A percentile compares a stretch with the other conserved stretches of the same genome.
These are phyloP conservation scores for Agrocybe praecox DNA, from an alignment of 768 basidiomycete species.

Conservation along the genomic window DNA sequence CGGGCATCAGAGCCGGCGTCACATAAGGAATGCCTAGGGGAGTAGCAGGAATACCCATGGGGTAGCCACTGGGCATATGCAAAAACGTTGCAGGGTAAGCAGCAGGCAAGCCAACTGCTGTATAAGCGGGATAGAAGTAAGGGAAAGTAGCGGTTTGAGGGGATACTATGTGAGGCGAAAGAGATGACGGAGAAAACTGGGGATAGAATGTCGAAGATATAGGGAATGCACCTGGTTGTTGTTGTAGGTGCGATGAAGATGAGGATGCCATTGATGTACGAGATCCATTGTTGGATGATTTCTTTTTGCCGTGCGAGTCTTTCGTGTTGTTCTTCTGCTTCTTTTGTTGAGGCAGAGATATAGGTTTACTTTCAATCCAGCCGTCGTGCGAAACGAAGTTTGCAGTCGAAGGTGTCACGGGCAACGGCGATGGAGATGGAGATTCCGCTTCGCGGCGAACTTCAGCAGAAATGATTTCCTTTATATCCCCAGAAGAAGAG, in stretches of 20 bases:
- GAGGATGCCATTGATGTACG: slow-evolving; percentile 10
- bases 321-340: slow-evolving; percentile 8
- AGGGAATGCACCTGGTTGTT: slow-evolving; percentile 1
- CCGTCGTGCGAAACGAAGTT: slow-evolving; percentile 25
- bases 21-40: slow-evolving; percentile 1
- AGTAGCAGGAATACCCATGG: slow-evolving; percentile 16
- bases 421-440: slow-evolving; percentile 22
- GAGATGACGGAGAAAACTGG: slow-evolving; percentile 6
- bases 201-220: slow-evolving; percentile 1
- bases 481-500: slow-evolving; percentile 26
- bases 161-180: slow-evolving; percentile 8
- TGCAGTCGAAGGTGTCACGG: slow-evolving; percentile 13
- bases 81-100: slow-evolving; percentile 17
- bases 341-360: slow-evolving; percentile 14
- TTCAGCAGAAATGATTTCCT: slow-evolving; percentile 11
- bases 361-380: slow-evolving; percentile 37
- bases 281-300: slow-evolving; percentile 13
- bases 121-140: slow-evolving; percentile 28
- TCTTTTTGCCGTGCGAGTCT: slow-evolving; percentile 17
- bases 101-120: slow-evolving; percentile 19
- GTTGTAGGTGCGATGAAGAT: slow-evolving; percentile 7
- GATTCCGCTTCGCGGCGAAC: slow-evolving; percentile 3
- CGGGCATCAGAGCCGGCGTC: slow-evolving; percentile 6
- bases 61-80: slow-evolving; percentile 19
- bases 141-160: slow-evolving; percentile 16